phyloP scores from a whole-genome alignment of 129 eudicot species.

The Flaveria trinervia region DNA sequence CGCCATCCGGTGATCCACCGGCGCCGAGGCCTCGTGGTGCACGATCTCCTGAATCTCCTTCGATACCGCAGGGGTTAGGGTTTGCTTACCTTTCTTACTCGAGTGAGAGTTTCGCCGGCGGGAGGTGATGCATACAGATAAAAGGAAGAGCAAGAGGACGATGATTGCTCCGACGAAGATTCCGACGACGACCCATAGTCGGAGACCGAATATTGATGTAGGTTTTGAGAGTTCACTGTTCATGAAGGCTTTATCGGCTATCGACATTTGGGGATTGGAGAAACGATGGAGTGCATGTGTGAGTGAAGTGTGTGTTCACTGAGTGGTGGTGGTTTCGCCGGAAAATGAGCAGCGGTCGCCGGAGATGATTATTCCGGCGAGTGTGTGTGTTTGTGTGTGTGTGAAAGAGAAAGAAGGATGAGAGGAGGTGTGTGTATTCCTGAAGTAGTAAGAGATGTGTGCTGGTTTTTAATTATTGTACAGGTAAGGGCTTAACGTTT shows the following conservation, averaged over 20 bases:
- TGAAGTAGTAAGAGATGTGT: slow-evolving; percentile 22
- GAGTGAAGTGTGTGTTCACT: background rate
- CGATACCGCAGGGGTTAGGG: slow-evolving; percentile 53
- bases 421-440: slow-evolving; percentile 6
- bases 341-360: slow-evolving; percentile 10
- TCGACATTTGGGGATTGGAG: slow-evolving; percentile 30
- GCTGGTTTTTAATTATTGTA: slow-evolving; percentile 32
- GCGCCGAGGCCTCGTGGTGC: slow-evolving; percentile 42
- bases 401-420: slow-evolving; percentile 11
- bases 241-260: slow-evolving; percentile 46
- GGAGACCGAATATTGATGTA: slow-evolving; percentile 86
- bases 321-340: slow-evolving; percentile 11
- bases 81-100: slow-evolving; percentile 12
- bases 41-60: slow-evolving; percentile 75
- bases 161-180: slow-evolving; percentile 77
- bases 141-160: slow-evolving; percentile 61
- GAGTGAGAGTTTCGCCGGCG: slow-evolving; percentile 46
- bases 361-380: slow-evolving; percentile 17
- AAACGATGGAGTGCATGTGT: background rate
- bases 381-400: slow-evolving; percentile 11
- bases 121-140: slow-evolving; percentile 77
- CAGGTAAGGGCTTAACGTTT: slow-evolving; percentile 36
- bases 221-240: slow-evolving; percentile 72
- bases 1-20: slow-evolving; percentile 38
- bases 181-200: slow-evolving; percentile 84